These are phyloP conservation scores for Sporothrix pallida DNA, from an alignment of 2,329 filamentous ascomycete species.

Conservation along the genomic window DNA sequence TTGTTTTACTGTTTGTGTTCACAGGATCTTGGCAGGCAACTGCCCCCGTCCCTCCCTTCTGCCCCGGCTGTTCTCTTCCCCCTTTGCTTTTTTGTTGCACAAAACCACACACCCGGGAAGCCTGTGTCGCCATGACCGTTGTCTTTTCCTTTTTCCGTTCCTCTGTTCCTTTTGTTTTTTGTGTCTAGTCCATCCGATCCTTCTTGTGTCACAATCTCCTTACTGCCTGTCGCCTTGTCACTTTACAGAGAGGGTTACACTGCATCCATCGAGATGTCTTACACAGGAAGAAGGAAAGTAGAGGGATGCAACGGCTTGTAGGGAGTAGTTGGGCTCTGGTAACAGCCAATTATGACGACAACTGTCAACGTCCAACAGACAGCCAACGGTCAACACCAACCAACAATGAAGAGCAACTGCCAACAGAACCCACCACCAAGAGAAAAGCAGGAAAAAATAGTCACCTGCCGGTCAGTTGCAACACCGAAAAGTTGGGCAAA, in stretches of 20 bases:
- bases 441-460: too few relatives aligned
- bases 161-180: not conserved
- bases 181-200: not conserved
- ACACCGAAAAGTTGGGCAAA: not conserved
- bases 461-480: too few relatives aligned
- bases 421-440: too few relatives aligned
- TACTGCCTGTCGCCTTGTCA: conserved; percentile 8
- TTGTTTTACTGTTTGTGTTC: not conserved
- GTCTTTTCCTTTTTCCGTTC: not conserved
- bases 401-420: too few relatives aligned
- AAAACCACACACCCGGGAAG: conserved; percentile 23
- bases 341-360: not conserved
- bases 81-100: conserved; percentile 7
- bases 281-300: not conserved
- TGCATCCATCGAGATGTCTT: conserved; percentile 2
- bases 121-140: not conserved
- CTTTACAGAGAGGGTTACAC: not conserved
- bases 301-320: not conserved
- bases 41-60: not conserved
- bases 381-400: not conserved
- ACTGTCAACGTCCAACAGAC: not conserved
- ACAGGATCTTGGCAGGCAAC: too few relatives aligned
- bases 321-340: not conserved
- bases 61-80: not conserved
- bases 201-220: not conserved